Percentiles rank a stretch among this genome's conserved stretches.
phyloP scores from a whole-genome alignment of 768 basidiomycete genomes.

The Phallus indusiatus region DNA sequence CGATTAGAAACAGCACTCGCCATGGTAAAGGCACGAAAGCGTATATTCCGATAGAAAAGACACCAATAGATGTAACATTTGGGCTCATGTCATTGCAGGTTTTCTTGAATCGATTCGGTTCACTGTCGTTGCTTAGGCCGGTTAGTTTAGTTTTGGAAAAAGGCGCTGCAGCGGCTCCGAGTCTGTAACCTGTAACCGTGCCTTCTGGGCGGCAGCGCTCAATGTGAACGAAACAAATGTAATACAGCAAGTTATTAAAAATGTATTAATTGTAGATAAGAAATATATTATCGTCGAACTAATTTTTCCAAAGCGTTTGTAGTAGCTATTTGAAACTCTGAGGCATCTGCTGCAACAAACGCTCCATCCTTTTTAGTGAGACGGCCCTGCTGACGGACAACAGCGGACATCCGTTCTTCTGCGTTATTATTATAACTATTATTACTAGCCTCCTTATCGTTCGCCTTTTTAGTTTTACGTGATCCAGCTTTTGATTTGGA shows the following conservation, averaged over 20 bases:
- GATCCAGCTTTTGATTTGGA: constrained; percentile 12
- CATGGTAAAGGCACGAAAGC: constrained; percentile 74
- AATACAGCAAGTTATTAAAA: too few relatives aligned
- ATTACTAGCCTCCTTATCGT: constrained; percentile 29
- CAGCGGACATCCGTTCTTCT: constrained; percentile 77
- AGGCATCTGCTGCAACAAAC: constrained; percentile 50
- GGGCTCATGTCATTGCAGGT: constrained; percentile 9
- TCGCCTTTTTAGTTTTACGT: constrained; percentile 7
- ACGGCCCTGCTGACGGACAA: constrained; percentile 76
- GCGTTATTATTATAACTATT: constrained; percentile 49
- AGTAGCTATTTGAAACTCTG: constrained; percentile 62
- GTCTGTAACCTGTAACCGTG: too few relatives aligned
- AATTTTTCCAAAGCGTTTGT: constrained; percentile 11
- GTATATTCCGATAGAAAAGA: constrained; percentile 5
- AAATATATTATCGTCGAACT: neutral
- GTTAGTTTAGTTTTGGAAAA: too few relatives aligned
- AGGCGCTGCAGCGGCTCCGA: too few relatives aligned
- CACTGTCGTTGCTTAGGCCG: neutral
- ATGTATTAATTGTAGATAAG: neutral
- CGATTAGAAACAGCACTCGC: constrained; percentile 72
- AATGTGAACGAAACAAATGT: too few relatives aligned
- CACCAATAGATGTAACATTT: neutral
- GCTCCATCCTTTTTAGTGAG: constrained; percentile 71
- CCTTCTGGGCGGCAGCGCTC: too few relatives aligned
- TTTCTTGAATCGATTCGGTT: neutral